phyloP scores from a whole-genome alignment of 108 stramenopile species.

The Mayamaea pseudoterrestris region DNA sequence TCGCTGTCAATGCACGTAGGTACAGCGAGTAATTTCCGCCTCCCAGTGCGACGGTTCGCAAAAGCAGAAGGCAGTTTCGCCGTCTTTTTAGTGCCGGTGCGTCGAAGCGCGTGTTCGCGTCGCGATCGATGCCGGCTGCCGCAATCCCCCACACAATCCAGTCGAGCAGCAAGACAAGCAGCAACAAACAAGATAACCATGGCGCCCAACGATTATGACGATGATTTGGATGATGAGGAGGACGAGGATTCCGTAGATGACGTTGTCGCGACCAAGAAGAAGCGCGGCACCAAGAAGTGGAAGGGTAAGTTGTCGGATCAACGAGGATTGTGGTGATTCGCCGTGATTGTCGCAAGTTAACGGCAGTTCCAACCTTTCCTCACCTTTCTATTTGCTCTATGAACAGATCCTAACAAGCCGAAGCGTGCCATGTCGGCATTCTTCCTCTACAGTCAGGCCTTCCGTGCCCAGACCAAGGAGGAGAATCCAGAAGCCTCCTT shows the following conservation, averaged over 20 bases:
- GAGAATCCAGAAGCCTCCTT: slow-evolving; percentile 65
- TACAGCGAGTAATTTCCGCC: too few species aligned
- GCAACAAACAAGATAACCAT: slow-evolving; percentile 12
- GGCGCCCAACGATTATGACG: slow-evolving; percentile 31
- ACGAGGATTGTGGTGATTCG: neutral
- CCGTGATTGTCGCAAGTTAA: neutral
- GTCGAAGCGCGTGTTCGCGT: too few species aligned
- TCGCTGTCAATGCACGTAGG: too few species aligned
- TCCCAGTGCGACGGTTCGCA: too few species aligned
- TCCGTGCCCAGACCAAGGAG: slow-evolving; percentile 52
- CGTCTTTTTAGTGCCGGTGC: too few species aligned
- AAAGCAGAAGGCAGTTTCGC: too few species aligned
- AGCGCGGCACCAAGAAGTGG: slow-evolving; percentile 8
- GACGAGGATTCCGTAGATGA: slow-evolving; percentile 26
- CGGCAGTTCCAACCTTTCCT: neutral
- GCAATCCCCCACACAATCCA: too few species aligned
- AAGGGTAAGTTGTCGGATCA: slow-evolving; percentile 3
- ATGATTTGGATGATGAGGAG: slow-evolving; percentile 26
- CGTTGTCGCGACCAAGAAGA: slow-evolving; percentile 14
- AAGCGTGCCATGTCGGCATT: slow-evolving; percentile 80
- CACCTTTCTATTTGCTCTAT: neutral
- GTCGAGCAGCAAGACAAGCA: too few species aligned
- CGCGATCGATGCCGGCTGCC: too few species aligned
- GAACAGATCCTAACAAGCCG: slow-evolving; percentile 58
- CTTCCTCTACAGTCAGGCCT: slow-evolving; percentile 70